phyloP scores from a whole-genome alignment of 208 protist genomes.

The Ichthyophonus hoferi region DNA sequence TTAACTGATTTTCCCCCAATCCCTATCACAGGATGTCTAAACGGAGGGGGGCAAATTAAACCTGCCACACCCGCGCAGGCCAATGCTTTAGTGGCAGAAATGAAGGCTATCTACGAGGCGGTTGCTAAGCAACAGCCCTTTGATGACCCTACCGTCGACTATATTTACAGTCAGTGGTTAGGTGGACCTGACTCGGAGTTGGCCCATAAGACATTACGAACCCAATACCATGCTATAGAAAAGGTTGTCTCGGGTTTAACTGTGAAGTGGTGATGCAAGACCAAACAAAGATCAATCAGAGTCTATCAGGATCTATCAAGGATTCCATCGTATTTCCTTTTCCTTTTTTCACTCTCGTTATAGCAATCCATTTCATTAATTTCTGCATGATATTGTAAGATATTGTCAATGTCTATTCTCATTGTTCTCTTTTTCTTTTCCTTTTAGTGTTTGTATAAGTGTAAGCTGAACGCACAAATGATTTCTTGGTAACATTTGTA shows the following conservation, averaged over 20 bases:
- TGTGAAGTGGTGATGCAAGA: slow-evolving; percentile 54
- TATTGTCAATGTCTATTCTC: no score
- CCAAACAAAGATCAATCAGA: neutral
- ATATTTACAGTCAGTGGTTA: slow-evolving; percentile 44
- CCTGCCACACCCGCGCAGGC: neutral
- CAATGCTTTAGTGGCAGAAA: neutral
- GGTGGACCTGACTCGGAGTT: slow-evolving; percentile 23
- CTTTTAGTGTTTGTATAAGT: no score
- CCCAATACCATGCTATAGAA: slow-evolving; percentile 57
- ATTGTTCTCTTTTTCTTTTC: no score
- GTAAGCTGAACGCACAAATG: no score
- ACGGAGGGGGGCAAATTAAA: slow-evolving; percentile 86
- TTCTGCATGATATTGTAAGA: no score
- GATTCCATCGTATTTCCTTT: no score
- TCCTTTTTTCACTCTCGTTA: no score
- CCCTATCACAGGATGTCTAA: slow-evolving; percentile 78
- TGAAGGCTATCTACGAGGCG: neutral
- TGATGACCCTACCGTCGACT: neutral
- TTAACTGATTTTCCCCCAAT: neutral
- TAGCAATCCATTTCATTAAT: no score
- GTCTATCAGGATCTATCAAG: no score
- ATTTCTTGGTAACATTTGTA: no score
- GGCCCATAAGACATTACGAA: slow-evolving; percentile 42
- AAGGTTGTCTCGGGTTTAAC: slow-evolving; percentile 46
- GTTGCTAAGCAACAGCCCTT: neutral